Base-by-base conservation (phyloP, 2,329 filamentous ascomycete genomes). In the Trichoderma sp. region DNA sequence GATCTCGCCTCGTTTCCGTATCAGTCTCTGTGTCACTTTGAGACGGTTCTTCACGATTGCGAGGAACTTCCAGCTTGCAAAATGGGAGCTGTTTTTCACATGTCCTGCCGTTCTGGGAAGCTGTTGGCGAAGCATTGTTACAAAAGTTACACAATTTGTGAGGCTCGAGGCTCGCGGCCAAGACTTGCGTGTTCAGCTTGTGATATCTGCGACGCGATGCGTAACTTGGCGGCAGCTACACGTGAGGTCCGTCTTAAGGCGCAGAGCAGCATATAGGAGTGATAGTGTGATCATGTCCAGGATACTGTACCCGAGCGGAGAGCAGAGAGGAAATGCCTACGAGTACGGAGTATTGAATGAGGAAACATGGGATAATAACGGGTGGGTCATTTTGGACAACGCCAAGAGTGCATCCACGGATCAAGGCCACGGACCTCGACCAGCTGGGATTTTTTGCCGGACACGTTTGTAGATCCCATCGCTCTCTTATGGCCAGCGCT, bases 401-500 rank as follows among this genome's bases (percentile, higher is more conserved):
- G 59, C 59, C 59, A 62, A 62, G 59, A 59, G 27, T 14, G 56
- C 21, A 11, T 33, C 31, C 55, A 40, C 27, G 56, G 11, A 40
- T n/a, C 11, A 27, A 40, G 56, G 11, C 14, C 59, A 24, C 27
- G 31, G 40, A 27, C 59, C 33, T 62, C 40, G 16, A 31, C 40
- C 21, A 43, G 59, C 59, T 35, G 27, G 59, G 59, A 35, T 43
- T 10, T 7, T 35, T 33, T 19, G 29, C 55, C 21, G 10, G 43
- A 49, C 19, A 37, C 52, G 49, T 57, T 33, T 58, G 53, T 35
- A 58, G 63, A 66, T 58, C 63, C 62, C 16, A 58, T 66, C 53
- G 40, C 35, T 29, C 13, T 21, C 43, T 11, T 31, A 27, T 47
- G 35, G n/a, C 35, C 62, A 65, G 62, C 62, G 63, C 63, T 66